Evolutionary conservation across 306 rosid genomes (phyloP).

Genomic region (Fragaria vesca): DNA sequence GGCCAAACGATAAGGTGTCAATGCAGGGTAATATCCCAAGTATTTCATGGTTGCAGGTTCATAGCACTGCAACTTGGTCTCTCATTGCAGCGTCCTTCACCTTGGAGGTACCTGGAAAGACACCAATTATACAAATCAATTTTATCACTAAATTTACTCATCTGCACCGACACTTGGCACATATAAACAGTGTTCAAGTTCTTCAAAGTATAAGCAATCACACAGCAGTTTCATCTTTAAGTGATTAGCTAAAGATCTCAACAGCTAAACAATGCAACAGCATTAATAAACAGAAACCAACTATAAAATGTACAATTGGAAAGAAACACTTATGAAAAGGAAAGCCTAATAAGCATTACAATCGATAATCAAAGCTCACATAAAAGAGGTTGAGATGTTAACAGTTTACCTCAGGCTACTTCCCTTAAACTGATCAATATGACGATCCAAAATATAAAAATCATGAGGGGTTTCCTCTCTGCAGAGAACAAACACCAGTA

Average conservation of each 20-base stretch:
- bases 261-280: not conserved
- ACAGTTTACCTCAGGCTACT: conserved; percentile 59
- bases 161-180: not conserved
- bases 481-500: conserved; percentile 1
- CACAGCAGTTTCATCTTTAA: not conserved
- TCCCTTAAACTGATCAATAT: conserved; percentile 82
- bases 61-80: conserved; percentile 73
- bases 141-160: not conserved
- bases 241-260: not conserved
- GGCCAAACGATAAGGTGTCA: conserved; percentile 43
- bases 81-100: conserved; percentile 64
- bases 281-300: not conserved
- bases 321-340: not conserved
- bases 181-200: not conserved
- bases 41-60: conserved; percentile 97
- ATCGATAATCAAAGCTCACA: conserved; percentile 36
- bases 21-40: conserved; percentile 74
- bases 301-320: no score
- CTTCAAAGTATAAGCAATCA: not conserved
- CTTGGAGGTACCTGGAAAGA: conserved; percentile 76
- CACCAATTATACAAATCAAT: not conserved
- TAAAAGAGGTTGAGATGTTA: conserved; percentile 54
- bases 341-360: not conserved
- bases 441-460: conserved; percentile 62
- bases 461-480: conserved; percentile 61